These are phyloP conservation scores for Geotrichum restrictum DNA, from an alignment of 1,139 yeast genomes.

Conservation along the genomic window DNA sequence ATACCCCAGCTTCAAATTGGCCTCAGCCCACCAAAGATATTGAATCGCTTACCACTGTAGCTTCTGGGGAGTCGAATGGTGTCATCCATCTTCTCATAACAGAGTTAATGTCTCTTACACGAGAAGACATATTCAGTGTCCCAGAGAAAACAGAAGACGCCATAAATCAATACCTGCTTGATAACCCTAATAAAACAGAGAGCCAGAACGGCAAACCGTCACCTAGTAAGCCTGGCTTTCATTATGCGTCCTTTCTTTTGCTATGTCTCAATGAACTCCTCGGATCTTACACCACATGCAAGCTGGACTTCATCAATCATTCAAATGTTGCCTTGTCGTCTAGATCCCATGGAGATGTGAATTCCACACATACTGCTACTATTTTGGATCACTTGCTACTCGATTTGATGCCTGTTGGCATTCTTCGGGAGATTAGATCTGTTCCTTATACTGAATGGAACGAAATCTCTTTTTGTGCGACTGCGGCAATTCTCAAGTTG, in stretches of 20 bases:
- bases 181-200: slow-evolving; percentile 28
- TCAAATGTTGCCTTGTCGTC: slow-evolving; percentile 50
- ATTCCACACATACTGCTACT: slow-evolving; percentile 41
- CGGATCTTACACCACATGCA: slow-evolving; percentile 74
- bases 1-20: too few species aligned
- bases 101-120: slow-evolving; percentile 54
- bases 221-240: slow-evolving; percentile 48
- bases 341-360: slow-evolving; percentile 19
- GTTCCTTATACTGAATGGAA: slow-evolving; percentile 29
- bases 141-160: slow-evolving; percentile 28
- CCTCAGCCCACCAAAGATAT: too few species aligned
- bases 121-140: slow-evolving; percentile 33
- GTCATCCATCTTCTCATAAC: slow-evolving; percentile 58
- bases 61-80: slow-evolving; percentile 43
- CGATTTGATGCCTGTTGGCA: slow-evolving; percentile 61
- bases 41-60: too few species aligned
- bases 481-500: slow-evolving; percentile 39
- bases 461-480: slow-evolving; percentile 51
- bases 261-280: slow-evolving; percentile 67
- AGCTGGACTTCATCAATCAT: slow-evolving; percentile 75
- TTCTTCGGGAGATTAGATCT: slow-evolving; percentile 34
- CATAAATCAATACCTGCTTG: slow-evolving; percentile 24
- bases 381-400: slow-evolving; percentile 65
- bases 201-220: slow-evolving; percentile 29
- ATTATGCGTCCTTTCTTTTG: slow-evolving; percentile 64